Evolutionary conservation across 768 basidiomycete species (phyloP).

Genomic region (Trichaptum fuscoviolaceum): DNA sequence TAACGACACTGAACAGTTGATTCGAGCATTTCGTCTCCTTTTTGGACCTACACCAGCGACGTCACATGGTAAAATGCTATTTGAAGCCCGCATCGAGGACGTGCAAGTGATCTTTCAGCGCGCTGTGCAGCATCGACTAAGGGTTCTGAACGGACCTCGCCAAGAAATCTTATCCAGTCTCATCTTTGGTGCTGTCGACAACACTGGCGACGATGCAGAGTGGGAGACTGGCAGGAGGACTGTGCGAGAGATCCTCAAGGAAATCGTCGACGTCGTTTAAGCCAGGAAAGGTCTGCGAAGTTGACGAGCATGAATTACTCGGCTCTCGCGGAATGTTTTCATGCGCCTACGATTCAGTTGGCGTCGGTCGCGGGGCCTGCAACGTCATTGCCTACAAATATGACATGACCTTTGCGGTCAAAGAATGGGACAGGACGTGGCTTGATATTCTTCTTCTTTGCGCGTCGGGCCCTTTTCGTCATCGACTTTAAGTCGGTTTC

Average conservation of each 20-base stretch:
- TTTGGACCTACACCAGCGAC: slow-evolving; percentile 4
- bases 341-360: not conserved
- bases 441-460: slow-evolving; percentile 10
- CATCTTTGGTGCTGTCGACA: slow-evolving; percentile 45
- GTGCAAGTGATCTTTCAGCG: slow-evolving; percentile 69
- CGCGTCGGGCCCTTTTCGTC: slow-evolving; percentile 16
- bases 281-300: not conserved
- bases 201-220: not conserved
- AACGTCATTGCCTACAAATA: slow-evolving; percentile 58
- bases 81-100: slow-evolving; percentile 72
- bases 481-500: slow-evolving; percentile 6
- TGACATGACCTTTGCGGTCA: slow-evolving; percentile 57
- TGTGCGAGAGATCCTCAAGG: slow-evolving; percentile 6
- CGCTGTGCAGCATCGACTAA: slow-evolving; percentile 69
- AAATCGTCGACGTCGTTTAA: slow-evolving; percentile 5
- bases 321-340: not conserved
- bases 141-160: slow-evolving; percentile 61
- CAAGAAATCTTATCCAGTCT: slow-evolving; percentile 66
- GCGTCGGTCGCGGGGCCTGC: not conserved
- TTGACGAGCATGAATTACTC: not conserved
- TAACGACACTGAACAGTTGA: slow-evolving; percentile 61
- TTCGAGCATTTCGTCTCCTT: slow-evolving; percentile 63
- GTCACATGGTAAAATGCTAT: slow-evolving; percentile 22
- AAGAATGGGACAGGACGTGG: slow-evolving; percentile 56
- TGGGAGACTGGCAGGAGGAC: slow-evolving; percentile 4